Base-by-base conservation (phyloP, 2,329 filamentous ascomycete genomes). In the Emmonsiellopsis sp. region DNA sequence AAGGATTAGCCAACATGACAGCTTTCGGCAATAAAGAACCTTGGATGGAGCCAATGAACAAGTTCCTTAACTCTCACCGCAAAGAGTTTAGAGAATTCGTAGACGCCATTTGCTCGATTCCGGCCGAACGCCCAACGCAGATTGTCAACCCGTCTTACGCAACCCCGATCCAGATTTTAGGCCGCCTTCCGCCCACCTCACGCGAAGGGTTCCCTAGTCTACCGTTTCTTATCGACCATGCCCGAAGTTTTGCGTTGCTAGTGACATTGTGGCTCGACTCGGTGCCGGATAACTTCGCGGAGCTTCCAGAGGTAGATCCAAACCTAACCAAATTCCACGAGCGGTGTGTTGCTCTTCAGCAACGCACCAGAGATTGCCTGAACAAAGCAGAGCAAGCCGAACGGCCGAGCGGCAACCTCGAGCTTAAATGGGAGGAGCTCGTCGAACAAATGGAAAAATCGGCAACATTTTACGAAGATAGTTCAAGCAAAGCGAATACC, bases 41-140 rank as follows among this genome's bases (percentile, higher is more conserved):
- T n/a, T 97, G 90, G 89, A 96, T 97, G 91, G 91, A 95, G 71
- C 90, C 90, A 0, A 97, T 97, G 92, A 97, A 96, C 65, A 81
- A 81, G 43, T 96, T 96, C 62, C 74, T 97, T 46, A 79, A 78
- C 7, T 77, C 82, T 1, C 85, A 95, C 63, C 82, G 90, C 16
- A 79, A 85, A 61, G 81, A 87, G 40, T 89, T 96, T 70, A 94
- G 91, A 67, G 80, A 85, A 46, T 96, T 91, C 62, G 86, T 96
- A 56, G 91, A 97, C 65, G 79, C 83, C 32, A 82, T 96, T 46
- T 96, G 92, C 73, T 82, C 85, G 7, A 88, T 96, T 51, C 85
- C 89, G 1, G 81, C 85, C 2, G 85, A 90, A 46, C 79, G 82
- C 48, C 78, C 77, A n/a, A 74, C 78, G 44, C 76, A 81, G 40